phyloP scores from a whole-genome alignment of 306 rosid genomes.

The Vigna radiata region DNA sequence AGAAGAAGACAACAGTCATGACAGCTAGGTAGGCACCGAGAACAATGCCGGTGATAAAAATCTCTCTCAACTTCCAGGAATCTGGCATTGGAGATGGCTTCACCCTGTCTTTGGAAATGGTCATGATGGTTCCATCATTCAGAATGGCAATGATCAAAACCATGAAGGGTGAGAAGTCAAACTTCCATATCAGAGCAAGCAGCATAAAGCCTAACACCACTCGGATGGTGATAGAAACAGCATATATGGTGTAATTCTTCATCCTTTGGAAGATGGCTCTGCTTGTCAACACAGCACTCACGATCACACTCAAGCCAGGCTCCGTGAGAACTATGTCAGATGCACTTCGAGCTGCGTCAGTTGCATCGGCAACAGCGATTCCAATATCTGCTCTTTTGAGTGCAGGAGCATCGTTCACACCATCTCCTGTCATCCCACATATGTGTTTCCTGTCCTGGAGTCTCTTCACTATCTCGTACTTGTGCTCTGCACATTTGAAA shows the following conservation, averaged over 20 bases:
- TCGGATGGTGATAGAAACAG: constrained; percentile 89
- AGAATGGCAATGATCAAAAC: constrained; percentile 87
- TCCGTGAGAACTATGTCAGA: constrained; percentile 91
- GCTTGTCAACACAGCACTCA: constrained; percentile 88
- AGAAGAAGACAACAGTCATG: constrained; percentile 90
- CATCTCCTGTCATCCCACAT: constrained; percentile 97
- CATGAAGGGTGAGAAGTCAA: constrained; percentile 97
- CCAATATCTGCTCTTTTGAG: constrained; percentile 88
- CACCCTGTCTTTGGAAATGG: constrained; percentile 90
- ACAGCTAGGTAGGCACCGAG: constrained; percentile 87
- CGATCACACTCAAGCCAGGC: constrained; percentile 90
- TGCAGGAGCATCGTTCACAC: constrained; percentile 96
- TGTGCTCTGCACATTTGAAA: constrained; percentile 66
- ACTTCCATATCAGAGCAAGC: constrained; percentile 88
- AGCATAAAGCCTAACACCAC: constrained; percentile 81
- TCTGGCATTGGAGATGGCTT: constrained; percentile 95
- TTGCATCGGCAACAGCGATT: constrained; percentile 94
- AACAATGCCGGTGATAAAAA: constrained; percentile 77
- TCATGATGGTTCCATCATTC: constrained; percentile 95
- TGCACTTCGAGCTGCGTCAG: constrained; percentile 92
- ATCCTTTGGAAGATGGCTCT: constrained; percentile 92
- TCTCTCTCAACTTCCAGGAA: constrained; percentile 91
- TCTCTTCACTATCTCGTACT: constrained; percentile 87
- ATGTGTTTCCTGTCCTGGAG: constrained; percentile 84
- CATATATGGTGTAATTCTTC: constrained; percentile 95